Evolutionary conservation across 2,329 filamentous ascomycete species (phyloP).

Genomic region (Gnomoniopsis smithogilvyi): DNA sequence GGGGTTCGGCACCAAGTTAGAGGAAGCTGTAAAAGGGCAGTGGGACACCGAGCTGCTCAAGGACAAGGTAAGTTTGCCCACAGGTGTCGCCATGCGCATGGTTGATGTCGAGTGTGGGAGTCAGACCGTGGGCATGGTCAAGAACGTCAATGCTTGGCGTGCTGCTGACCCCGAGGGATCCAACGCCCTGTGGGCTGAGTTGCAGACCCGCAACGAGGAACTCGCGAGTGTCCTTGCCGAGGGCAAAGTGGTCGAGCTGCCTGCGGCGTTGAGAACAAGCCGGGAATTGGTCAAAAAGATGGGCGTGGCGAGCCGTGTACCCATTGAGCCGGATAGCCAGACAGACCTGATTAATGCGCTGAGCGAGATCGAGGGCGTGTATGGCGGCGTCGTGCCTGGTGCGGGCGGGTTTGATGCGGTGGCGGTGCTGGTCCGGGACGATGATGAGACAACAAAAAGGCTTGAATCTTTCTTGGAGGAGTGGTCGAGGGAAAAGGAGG

Average conservation of each 20-base stretch:
- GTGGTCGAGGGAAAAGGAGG: constrained; percentile 61
- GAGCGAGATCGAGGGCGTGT: constrained; percentile 69
- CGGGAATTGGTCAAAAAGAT: constrained; percentile 70
- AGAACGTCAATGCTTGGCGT: constrained; percentile 82
- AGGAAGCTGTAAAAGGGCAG: constrained; percentile 55
- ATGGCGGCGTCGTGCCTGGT: constrained; percentile 89
- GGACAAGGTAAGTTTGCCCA: constrained; percentile 66
- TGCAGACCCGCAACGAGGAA: constrained; percentile 72
- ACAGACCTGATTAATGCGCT: constrained; percentile 79
- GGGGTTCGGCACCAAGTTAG: constrained; percentile 65
- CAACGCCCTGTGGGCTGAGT: constrained; percentile 65
- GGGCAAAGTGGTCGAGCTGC: constrained; percentile 40
- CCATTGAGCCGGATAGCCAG: constrained; percentile 86
- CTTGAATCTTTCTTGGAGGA: constrained; percentile 60
- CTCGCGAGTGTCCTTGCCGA: constrained; percentile 63
- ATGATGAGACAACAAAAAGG: constrained; percentile 56
- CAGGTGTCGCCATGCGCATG: constrained; percentile 77
- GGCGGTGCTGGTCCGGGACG: constrained; percentile 74
- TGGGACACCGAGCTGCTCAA: constrained; percentile 83
- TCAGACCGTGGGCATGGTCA: constrained; percentile 94
- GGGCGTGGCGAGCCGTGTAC: constrained; percentile 70
- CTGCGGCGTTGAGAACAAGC: constrained; percentile 44
- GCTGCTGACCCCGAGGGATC: constrained; percentile 62
- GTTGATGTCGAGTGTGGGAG: constrained; percentile 95
- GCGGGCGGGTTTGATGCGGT: constrained; percentile 93